These are phyloP conservation scores for Solanum etuberosum DNA, from an alignment of 257 asterid species.

Conservation along the genomic window DNA sequence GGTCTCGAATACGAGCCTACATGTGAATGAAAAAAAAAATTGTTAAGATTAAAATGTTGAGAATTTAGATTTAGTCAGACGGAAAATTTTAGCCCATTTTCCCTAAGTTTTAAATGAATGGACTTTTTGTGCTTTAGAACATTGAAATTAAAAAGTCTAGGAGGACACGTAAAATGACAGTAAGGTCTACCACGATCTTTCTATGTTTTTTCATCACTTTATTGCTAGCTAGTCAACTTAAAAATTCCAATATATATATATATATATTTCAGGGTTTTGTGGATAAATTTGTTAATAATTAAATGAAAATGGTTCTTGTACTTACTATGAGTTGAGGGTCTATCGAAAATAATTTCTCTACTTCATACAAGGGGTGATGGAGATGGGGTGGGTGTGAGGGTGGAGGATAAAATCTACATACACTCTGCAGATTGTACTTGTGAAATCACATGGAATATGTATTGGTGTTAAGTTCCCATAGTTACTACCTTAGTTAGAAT, in stretches of 20 bases:
- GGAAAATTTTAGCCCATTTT: not conserved
- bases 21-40: too few species aligned
- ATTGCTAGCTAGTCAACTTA: not conserved
- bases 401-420: too few species aligned
- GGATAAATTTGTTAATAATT: not conserved
- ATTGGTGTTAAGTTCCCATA: too few species aligned
- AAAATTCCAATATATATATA: not conserved
- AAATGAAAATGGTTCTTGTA: not conserved
- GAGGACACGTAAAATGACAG: not conserved
- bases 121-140: not conserved
- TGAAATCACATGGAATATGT: too few species aligned
- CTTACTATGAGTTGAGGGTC: not conserved
- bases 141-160: not conserved
- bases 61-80: too few species aligned
- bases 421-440: too few species aligned
- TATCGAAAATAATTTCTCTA: not conserved
- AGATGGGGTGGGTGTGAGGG: too few species aligned
- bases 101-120: not conserved
- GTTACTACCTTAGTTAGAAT: too few species aligned
- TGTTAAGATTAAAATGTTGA: rapidly evolving
- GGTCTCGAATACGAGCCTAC: not conserved
- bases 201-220: not conserved
- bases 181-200: not conserved
- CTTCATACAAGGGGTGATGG: not conserved
- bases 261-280: not conserved